Evolutionary conservation across 768 basidiomycete species (phyloP).

Genomic region (Kwoniella heveanensis): DNA sequence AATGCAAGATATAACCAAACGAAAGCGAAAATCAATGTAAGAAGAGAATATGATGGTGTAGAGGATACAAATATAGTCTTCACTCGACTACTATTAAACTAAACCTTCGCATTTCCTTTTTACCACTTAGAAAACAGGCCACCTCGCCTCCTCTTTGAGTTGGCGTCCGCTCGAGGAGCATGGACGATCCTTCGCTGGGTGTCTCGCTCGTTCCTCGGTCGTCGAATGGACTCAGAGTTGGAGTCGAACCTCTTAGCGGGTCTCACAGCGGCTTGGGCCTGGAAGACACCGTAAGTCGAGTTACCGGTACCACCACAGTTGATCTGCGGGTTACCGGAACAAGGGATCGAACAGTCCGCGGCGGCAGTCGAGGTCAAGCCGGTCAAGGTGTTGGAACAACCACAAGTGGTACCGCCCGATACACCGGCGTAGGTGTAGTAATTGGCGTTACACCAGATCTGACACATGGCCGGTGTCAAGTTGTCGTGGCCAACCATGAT

Average conservation of each 20-base stretch:
- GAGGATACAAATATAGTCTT: not conserved
- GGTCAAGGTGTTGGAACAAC: conserved; percentile 26
- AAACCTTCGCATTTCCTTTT: not conserved
- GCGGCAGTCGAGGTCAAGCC: conserved; percentile 11
- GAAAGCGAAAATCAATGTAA: not conserved
- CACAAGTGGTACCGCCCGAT: conserved; percentile 35
- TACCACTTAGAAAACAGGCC: conserved; percentile 23
- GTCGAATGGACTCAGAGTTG: conserved; percentile 4
- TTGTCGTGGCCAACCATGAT: conserved; percentile 32
- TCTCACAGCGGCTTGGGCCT: conserved; percentile 10
- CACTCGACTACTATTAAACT: not conserved
- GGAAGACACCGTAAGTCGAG: conserved; percentile 24
- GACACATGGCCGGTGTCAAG: conserved; percentile 38
- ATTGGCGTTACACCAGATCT: conserved; percentile 43
- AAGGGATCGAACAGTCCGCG: conserved; percentile 13
- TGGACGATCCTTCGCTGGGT: conserved; percentile 5
- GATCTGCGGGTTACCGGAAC: conserved; percentile 18
- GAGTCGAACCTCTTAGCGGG: conserved; percentile 22
- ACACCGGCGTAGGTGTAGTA: conserved; percentile 34
- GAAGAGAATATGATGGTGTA: not conserved
- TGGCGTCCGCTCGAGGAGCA: conserved; percentile 1
- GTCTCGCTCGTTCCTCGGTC: not conserved
- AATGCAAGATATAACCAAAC: conserved; percentile 1
- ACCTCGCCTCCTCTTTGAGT: conserved; percentile 9
- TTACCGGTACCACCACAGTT: conserved; percentile 24